phyloP scores from a whole-genome alignment of 257 asterid genomes.

The Nicotiana obtusifolia region DNA sequence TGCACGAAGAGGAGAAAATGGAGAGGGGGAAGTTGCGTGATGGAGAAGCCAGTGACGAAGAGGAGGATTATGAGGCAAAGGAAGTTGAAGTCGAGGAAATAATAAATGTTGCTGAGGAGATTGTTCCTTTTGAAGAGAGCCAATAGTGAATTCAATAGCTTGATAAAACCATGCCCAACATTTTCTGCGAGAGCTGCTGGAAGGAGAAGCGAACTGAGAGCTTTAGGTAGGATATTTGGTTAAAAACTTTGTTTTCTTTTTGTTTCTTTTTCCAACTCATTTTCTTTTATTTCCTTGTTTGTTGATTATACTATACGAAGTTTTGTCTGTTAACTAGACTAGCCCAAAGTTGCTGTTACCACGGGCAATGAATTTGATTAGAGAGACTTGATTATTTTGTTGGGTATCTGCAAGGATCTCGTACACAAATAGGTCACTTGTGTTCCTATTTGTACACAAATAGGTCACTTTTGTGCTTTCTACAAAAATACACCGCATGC shows the following conservation, averaged over 20 bases:
- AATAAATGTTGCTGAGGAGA: slow-evolving; percentile 60
- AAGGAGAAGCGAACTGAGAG: background rate
- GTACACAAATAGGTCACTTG: background rate
- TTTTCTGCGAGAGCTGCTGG: background rate
- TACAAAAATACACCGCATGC: slow-evolving; percentile 17
- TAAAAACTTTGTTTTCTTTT: background rate
- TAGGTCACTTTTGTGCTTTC: too few relatives aligned
- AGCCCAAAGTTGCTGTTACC: background rate
- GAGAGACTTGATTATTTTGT: background rate
- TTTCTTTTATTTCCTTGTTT: background rate
- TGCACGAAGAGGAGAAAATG: slow-evolving; percentile 66
- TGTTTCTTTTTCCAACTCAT: background rate
- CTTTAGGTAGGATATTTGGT: slow-evolving; percentile 1
- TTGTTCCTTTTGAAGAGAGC: slow-evolving; percentile 46
- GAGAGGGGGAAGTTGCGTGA: slow-evolving; percentile 69
- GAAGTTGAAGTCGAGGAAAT: slow-evolving; percentile 79
- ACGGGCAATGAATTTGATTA: background rate
- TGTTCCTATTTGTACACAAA: too few relatives aligned
- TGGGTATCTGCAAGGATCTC: background rate
- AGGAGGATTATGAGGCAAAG: slow-evolving; percentile 85
- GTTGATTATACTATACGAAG: background rate
- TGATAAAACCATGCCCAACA: background rate
- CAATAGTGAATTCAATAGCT: background rate
- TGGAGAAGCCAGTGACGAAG: slow-evolving; percentile 88
- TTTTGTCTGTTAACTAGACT: background rate